Evolutionary conservation across 441 rosid species (phyloP).

Genomic region (Aquilaria agallochum): DNA sequence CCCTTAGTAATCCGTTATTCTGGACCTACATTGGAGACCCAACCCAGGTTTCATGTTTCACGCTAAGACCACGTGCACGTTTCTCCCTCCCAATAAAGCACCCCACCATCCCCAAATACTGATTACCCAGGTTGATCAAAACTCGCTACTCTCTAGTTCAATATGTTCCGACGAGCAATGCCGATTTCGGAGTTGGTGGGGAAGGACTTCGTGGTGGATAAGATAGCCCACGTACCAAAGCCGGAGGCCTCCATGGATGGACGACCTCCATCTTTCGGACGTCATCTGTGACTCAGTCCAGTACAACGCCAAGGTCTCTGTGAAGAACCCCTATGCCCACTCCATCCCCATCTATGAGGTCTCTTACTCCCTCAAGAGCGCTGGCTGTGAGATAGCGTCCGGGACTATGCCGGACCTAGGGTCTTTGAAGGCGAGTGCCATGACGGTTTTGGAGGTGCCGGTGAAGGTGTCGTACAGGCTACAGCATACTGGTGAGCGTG

Average conservation of each 20-base stretch:
- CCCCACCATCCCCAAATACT: no score
- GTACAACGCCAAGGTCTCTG: slow-evolving; percentile 60
- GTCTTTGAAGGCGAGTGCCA: slow-evolving; percentile 54
- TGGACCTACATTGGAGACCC: no score
- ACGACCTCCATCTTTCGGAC: slow-evolving; percentile 51
- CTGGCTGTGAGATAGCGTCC: slow-evolving; percentile 67
- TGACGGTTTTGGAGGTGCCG: slow-evolving; percentile 52
- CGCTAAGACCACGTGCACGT: no score
- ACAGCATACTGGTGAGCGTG: slow-evolving; percentile 57
- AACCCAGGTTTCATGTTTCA: no score
- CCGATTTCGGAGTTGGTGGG: slow-evolving; percentile 35
- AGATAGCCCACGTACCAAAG: slow-evolving; percentile 49
- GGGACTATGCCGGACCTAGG: slow-evolving; percentile 87
- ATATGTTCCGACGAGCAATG: background rate
- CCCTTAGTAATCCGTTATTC: no score
- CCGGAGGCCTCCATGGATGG: slow-evolving; percentile 60
- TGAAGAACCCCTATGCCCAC: slow-evolving; percentile 61
- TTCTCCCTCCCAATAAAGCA: no score
- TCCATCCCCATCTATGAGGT: slow-evolving; percentile 79
- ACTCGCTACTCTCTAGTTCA: no score
- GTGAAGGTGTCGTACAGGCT: slow-evolving; percentile 45
- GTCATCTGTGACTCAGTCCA: slow-evolving; percentile 54
- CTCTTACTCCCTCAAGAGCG: slow-evolving; percentile 69
- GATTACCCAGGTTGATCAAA: no score
- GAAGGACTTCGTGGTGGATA: slow-evolving; percentile 60